These are phyloP conservation scores for Coemansia sp. DNA, from an alignment of 192 early-diverging fungal species.

Conservation along the genomic window DNA sequence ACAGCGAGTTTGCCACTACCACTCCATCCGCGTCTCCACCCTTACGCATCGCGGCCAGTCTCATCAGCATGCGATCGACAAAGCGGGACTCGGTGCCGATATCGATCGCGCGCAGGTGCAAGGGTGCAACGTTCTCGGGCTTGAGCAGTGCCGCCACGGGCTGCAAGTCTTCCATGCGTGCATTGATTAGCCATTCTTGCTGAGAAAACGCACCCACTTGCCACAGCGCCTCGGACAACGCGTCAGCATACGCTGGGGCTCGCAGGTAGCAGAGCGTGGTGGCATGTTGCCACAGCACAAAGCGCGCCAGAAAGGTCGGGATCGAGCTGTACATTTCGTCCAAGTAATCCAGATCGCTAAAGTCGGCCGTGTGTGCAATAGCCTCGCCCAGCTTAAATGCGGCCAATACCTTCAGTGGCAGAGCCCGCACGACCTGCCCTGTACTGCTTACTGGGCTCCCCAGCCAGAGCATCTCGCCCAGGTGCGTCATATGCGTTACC, in stretches of 20 bases:
- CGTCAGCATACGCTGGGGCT: slow-evolving; percentile 40
- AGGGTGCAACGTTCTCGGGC: slow-evolving; percentile 24
- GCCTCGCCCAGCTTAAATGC: slow-evolving; percentile 44
- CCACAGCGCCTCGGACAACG: slow-evolving; percentile 42
- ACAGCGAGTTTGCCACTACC: slow-evolving; percentile 6
- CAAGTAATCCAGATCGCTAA: slow-evolving; percentile 39
- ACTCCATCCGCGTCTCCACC: background rate
- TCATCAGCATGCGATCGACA: slow-evolving; percentile 15
- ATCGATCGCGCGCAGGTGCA: slow-evolving; percentile 36
- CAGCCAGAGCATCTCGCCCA: slow-evolving; percentile 50
- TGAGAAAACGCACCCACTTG: slow-evolving; percentile 47
- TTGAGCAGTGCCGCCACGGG: slow-evolving; percentile 6
- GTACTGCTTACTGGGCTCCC: slow-evolving; percentile 12
- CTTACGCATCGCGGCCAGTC: background rate
- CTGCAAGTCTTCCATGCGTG: slow-evolving; percentile 20
- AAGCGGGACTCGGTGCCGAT: slow-evolving; percentile 33
- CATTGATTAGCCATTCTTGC: slow-evolving; percentile 34
- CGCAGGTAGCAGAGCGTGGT: slow-evolving; percentile 40
- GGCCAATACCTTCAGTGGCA: slow-evolving; percentile 28
- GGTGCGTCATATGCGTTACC: slow-evolving; percentile 27
- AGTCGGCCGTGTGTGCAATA: slow-evolving; percentile 22
- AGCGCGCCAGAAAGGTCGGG: slow-evolving; percentile 32
- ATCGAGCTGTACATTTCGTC: slow-evolving; percentile 39
- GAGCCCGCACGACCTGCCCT: background rate
- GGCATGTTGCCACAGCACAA: slow-evolving; percentile 48